These are phyloP conservation scores for Auricularia sp. DNA, from an alignment of 768 basidiomycete species.

Conservation along the genomic window DNA sequence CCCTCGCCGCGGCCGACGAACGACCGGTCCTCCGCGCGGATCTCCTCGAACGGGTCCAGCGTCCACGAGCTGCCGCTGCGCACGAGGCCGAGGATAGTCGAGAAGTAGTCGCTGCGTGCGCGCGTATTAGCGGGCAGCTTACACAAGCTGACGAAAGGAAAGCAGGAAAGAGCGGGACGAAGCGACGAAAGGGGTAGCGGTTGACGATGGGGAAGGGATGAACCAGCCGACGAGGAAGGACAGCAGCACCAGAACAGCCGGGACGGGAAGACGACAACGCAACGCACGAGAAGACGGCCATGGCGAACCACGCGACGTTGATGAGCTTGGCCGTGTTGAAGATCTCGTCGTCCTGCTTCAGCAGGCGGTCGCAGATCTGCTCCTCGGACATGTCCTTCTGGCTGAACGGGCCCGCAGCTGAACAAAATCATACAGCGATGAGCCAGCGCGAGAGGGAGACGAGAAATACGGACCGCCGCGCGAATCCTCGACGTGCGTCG, in stretches of 20 bases:
- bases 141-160: neutral
- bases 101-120: conserved; percentile 52
- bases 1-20: conserved; percentile 46
- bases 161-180: neutral
- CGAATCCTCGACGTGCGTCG: neutral
- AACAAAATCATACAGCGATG: neutral
- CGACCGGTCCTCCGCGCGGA: conserved; percentile 14
- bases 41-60: conserved; percentile 51
- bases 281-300: conserved; percentile 44
- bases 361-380: neutral
- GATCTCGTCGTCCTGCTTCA: conserved; percentile 56
- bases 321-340: conserved; percentile 61
- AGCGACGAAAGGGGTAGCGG: too few species aligned
- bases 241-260: too few species aligned
- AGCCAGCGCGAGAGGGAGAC: neutral
- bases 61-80: conserved; percentile 69
- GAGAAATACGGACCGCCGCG: neutral
- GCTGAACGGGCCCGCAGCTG: conserved; percentile 13
- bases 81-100: conserved; percentile 67
- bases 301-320: conserved; percentile 20
- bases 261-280: too few species aligned
- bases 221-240: too few species aligned
- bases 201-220: too few species aligned
- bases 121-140: too few species aligned
- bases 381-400: neutral